Conservation (phyloP, 148 eudicot genomes). For the Camellia sinensis region DNA sequence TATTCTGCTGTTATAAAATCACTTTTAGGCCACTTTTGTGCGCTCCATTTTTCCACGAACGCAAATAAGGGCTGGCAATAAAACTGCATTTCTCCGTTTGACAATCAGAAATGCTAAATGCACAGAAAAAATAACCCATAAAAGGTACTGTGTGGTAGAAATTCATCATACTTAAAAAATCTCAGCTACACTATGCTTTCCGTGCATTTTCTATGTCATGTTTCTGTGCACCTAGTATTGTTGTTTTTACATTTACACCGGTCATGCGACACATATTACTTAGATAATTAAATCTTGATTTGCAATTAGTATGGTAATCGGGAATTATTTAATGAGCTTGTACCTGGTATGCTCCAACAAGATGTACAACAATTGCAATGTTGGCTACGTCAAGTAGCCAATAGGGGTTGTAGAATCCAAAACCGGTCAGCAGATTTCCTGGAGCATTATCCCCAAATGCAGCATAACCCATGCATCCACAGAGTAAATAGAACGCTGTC, state of each 20-base stretch:
- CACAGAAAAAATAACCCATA: no score
- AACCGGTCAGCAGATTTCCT: constrained; percentile 55
- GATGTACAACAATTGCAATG: constrained; percentile 45
- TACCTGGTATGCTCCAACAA: constrained; percentile 54
- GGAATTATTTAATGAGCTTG: not conserved
- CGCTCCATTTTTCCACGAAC: constrained; percentile 43
- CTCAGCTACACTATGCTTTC: no score
- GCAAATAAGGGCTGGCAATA: constrained; percentile 46
- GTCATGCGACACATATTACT: not conserved
- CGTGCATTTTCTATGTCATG: no score
- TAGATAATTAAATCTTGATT: no score
- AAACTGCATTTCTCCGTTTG: constrained; percentile 16
- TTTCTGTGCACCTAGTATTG: no score
- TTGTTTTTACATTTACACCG: no score
- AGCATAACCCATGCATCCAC: constrained; percentile 60
- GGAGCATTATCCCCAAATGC: constrained; percentile 55
- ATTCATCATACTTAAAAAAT: no score
- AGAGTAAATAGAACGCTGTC: constrained; percentile 42
- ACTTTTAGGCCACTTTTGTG: constrained; percentile 27
- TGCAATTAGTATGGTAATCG: no score
- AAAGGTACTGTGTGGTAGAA: no score
- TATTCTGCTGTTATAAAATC: constrained; percentile 26
- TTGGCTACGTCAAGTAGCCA: constrained; percentile 59
- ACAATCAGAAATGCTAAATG: no score
- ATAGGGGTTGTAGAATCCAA: constrained; percentile 53